These are phyloP conservation scores for Eucommia ulmoides DNA, from an alignment of 257 asterid genomes.

Conservation along the genomic window DNA sequence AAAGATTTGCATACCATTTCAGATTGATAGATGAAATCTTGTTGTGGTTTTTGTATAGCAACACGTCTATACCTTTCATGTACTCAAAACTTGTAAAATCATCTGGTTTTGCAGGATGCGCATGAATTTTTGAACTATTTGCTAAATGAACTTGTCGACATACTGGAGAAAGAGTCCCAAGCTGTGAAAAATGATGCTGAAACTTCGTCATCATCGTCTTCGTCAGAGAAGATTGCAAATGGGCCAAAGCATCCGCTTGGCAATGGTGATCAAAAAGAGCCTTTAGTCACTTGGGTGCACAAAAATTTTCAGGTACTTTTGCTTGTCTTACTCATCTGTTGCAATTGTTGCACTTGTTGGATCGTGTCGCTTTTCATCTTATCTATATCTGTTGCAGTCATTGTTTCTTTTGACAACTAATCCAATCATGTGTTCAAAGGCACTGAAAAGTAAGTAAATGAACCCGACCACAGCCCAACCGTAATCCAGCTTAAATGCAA, in stretches of 20 bases:
- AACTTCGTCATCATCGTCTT: constrained; percentile 15
- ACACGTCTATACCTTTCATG: too few relatives aligned
- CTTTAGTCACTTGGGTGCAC: constrained; percentile 77
- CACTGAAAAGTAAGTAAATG: neutral
- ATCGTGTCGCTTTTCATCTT: neutral
- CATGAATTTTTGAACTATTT: constrained; percentile 84
- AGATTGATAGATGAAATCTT: too few relatives aligned
- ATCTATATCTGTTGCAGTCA: neutral
- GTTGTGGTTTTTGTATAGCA: too few relatives aligned
- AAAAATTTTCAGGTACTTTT: constrained; percentile 67
- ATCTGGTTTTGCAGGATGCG: constrained; percentile 52
- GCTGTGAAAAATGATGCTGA: constrained; percentile 26
- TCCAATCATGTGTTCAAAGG: neutral
- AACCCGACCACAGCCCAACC: neutral
- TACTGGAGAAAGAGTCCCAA: constrained; percentile 72
- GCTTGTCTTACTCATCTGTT: constrained; percentile 1
- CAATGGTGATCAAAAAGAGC: constrained; percentile 52
- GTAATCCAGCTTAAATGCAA: too few relatives aligned
- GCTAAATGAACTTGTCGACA: constrained; percentile 76
- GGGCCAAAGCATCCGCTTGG: constrained; percentile 37
- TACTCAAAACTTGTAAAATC: neutral
- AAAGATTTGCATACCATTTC: too few relatives aligned
- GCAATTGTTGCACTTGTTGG: neutral
- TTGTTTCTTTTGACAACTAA: neutral
- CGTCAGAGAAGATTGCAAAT: constrained; percentile 27